These are phyloP conservation scores for Aspergillus brasiliensis DNA, from an alignment of 2,329 filamentous ascomycete genomes.

Conservation along the genomic window DNA sequence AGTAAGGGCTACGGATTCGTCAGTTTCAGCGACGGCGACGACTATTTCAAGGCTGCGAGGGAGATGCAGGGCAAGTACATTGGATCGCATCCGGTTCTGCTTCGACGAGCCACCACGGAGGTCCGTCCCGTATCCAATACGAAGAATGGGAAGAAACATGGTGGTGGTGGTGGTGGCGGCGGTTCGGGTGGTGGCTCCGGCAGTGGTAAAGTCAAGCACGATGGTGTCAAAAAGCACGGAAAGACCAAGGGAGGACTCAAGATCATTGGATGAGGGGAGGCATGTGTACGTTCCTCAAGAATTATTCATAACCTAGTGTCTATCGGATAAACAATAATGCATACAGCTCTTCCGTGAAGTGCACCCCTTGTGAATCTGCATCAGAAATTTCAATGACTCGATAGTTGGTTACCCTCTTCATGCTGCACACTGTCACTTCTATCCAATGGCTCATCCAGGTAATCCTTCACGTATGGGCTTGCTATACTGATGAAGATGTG, in stretches of 20 bases:
- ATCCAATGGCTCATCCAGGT: no score
- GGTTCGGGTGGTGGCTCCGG: conserved; percentile 32
- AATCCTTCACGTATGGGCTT: no score
- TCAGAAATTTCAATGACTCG: no score
- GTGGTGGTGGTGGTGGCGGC: conserved; percentile 31
- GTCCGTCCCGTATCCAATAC: conserved; percentile 75
- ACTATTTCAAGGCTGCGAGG: conserved; percentile 93
- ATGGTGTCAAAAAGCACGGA: conserved; percentile 48
- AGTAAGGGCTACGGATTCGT: conserved; percentile 97
- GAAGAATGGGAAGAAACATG: conserved; percentile 62
- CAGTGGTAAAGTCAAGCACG: conserved; percentile 46
- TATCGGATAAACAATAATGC: no score
- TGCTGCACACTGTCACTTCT: no score
- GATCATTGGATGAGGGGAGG: conserved; percentile 42
- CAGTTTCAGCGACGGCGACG: conserved; percentile 90
- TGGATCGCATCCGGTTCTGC: conserved; percentile 87
- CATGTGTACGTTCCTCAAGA: not conserved
- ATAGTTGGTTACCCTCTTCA: no score
- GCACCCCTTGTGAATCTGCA: no score
- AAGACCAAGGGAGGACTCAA: conserved; percentile 51
- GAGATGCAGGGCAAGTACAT: conserved; percentile 99
- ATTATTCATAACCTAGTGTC: not conserved
- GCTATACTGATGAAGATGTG: no score
- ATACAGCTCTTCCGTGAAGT: no score
- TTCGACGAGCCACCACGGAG: conserved; percentile 88